Base-by-base conservation (phyloP, 2,329 filamentous ascomycete genomes). In the Ascochyta clinopodiicola region DNA sequence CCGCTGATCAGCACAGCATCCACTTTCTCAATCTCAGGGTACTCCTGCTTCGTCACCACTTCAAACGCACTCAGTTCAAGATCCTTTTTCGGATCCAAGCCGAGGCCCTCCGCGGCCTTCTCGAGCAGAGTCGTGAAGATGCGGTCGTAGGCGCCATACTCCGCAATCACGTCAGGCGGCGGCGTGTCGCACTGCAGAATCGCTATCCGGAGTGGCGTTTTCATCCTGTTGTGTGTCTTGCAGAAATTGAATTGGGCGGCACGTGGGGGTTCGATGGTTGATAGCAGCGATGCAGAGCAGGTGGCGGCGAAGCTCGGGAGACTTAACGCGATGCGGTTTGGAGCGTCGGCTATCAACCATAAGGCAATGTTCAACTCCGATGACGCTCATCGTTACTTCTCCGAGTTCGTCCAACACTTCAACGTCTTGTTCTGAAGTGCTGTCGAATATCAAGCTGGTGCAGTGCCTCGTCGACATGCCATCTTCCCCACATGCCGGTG, bases 141-240 rank as follows among this genome's bases (percentile, higher is more conserved):
- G 59, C 86, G 88, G 59, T 86, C 85, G 77, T 96, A 97, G 57
- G 82, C 82, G 46, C 86, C 85, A 75, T 89, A 92, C 67, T 85
- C 85, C 51, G 82, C 82, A 50, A 84, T 79, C 34, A 88, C 85
- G 38, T 83, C 76, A 1, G 86, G 83, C 44, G 89, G 81, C 1
- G 92, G 92, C 1, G 85, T 90, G 77, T 96, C 94, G 80, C 90
- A 89, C 81, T 96, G 91, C 64, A 98, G 87, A 65, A 98, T 84
- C 42, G 93, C 92, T 76, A 97, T 88, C 51, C 90, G 88, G 63
- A 94, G 78, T 27, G 75, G 71, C 6, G 71, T 68, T 58, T 72
- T 75, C 73, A 77, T 76, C 17, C 24, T 54, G 47, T 13, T 40
- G 27, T 43, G 40, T 25, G 6, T 46, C 29, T 15, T 31, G 21